These are phyloP conservation scores for Pseudovirgaria hyperparasitica DNA, from an alignment of 2,329 filamentous ascomycete species.

Conservation along the genomic window DNA sequence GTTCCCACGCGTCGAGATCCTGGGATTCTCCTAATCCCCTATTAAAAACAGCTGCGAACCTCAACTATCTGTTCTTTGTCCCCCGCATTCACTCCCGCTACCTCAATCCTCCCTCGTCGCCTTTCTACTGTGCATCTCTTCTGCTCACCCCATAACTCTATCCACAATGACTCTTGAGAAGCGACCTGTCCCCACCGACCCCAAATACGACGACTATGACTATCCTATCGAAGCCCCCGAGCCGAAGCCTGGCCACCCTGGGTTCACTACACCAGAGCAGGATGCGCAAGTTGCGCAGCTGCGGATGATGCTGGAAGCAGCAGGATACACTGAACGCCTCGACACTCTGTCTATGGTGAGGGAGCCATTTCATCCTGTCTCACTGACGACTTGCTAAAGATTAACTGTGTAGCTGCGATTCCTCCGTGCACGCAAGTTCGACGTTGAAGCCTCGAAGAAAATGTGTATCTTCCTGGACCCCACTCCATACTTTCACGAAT, in stretches of 20 bases:
- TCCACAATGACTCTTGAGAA: constrained; percentile 18
- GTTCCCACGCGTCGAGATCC: too few relatives aligned
- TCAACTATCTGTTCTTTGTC: too few relatives aligned
- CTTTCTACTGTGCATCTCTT: constrained; percentile 1
- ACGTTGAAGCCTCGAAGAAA: constrained; percentile 67
- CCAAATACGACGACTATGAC: constrained; percentile 95
- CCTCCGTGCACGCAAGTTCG: constrained; percentile 88
- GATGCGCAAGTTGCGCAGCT: constrained; percentile 83
- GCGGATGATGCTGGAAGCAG: constrained; percentile 69
- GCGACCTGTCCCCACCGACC: constrained; percentile 39
- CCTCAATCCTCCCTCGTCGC: constrained; percentile 1
- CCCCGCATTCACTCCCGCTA: constrained; percentile 3
- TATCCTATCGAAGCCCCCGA: constrained; percentile 69
- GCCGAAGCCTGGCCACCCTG: constrained; percentile 65
- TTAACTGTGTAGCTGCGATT: constrained; percentile 56
- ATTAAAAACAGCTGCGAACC: too few relatives aligned
- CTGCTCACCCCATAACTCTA: constrained; percentile 1
- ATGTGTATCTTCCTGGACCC: constrained; percentile 52
- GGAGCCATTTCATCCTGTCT: neutral
- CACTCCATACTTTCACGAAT: neutral
- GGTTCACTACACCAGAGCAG: constrained; percentile 74
- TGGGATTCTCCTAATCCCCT: too few relatives aligned
- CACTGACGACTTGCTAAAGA: constrained; percentile 7
- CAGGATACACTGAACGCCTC: constrained; percentile 69
- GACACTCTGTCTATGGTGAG: constrained; percentile 84